Evolutionary conservation across 257 asterid genomes (phyloP), one percentile per base, ranked within the genome.

Genomic region (Plantago major): DNA sequence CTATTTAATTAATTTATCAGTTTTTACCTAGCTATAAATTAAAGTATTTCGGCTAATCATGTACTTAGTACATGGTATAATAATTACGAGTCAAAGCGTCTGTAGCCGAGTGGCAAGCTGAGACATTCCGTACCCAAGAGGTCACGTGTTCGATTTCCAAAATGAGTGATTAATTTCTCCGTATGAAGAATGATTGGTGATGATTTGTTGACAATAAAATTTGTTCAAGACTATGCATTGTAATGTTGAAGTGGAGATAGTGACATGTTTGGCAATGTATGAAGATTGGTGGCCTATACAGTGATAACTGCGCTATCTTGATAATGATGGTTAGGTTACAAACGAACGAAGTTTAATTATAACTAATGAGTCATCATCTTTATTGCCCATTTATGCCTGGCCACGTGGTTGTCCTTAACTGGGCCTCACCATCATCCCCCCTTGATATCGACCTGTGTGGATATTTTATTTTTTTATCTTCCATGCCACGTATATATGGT

Each of bases 221-320:
- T n/a, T n/a, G n/a, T n/a, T n/a, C n/a, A n/a, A n/a, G n/a, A n/a
- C n/a, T n/a, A n/a, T 5, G 3, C 3, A 30, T 30, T 2, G 5
- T 30, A 30, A 30, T 30, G 37, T 3, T 30, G 37, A 30, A 33
- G n/a, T 49, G 4, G 10, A 52, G 58, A 28, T 53, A 53, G 18
- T 53, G 42, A 53, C 42, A 26, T 26, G 58, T 53, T 53, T 53
- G 58, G 5, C 58, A 40, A n/a, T 42, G 47, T 47, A 15, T 42
- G 38, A 42, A 38, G 16, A 58, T 40, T 58, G 49, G 63, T 58
- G 63, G 63, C 49, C 17, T 18, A 58, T 42, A 58, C 42, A 22
- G 26, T 53, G 10, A 53, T 10, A 2, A 53, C 16, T 11, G 4
- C 40, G 26, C 37, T 15, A 40, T 58, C 50, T 38, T 42, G 49